phyloP scores from a whole-genome alignment of 805 yeast genomes.

The Kregervanrija delftensis region DNA sequence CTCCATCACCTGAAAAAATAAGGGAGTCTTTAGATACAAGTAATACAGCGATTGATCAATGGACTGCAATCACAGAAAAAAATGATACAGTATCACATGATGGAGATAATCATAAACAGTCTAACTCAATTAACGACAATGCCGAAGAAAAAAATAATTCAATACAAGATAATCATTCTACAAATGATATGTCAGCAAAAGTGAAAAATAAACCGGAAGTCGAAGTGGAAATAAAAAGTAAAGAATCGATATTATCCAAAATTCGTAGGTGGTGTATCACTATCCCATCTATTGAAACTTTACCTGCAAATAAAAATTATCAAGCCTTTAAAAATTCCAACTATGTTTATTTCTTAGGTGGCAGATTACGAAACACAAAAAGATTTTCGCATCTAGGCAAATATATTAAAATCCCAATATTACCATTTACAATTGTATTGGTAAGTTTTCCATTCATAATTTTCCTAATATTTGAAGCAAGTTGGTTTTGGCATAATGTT shows the following conservation, averaged over 20 bases:
- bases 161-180: too few relatives aligned
- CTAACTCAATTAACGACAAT: too few relatives aligned
- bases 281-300: slow-evolving; percentile 3
- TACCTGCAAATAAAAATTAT: slow-evolving; percentile 29
- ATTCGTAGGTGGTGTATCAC: slow-evolving; percentile 6
- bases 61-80: too few relatives aligned
- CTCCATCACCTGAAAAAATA: too few relatives aligned
- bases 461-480: slow-evolving; percentile 43
- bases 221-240: too few relatives aligned
- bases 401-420: slow-evolving; percentile 5
- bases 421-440: slow-evolving; percentile 7
- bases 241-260: not conserved
- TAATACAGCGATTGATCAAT: too few relatives aligned
- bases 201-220: too few relatives aligned
- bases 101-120: too few relatives aligned
- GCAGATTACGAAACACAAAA: slow-evolving; percentile 45
- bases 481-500: slow-evolving; percentile 50
- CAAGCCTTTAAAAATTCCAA: slow-evolving; percentile 34
- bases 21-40: too few relatives aligned
- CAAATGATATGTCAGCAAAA: too few relatives aligned
- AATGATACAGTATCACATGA: too few relatives aligned
- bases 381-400: not conserved
- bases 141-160: too few relatives aligned
- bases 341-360: slow-evolving; percentile 56
- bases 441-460: slow-evolving; percentile 38